phyloP scores from a whole-genome alignment of 257 asterid genomes.

The Buddleja alternifolia region DNA sequence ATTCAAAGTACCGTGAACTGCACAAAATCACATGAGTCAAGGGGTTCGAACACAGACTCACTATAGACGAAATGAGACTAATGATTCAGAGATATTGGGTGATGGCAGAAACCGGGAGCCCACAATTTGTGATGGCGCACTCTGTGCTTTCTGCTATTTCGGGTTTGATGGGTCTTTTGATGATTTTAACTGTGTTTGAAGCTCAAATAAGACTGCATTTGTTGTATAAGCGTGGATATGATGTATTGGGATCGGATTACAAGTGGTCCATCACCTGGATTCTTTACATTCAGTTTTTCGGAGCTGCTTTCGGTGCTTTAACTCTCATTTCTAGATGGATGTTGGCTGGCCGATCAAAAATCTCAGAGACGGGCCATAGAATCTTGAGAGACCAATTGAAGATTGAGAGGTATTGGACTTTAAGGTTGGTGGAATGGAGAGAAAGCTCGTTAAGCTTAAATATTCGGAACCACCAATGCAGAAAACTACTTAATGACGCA shows the following conservation, averaged over 20 bases:
- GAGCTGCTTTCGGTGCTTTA: constrained; percentile 38
- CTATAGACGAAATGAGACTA: no score
- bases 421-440: constrained; percentile 44
- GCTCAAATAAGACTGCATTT: background rate
- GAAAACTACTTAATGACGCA: constrained; percentile 26
- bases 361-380: background rate
- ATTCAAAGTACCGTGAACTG: constrained; percentile 32
- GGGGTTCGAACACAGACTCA: no score
- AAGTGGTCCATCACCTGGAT: constrained; percentile 38
- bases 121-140: constrained; percentile 35
- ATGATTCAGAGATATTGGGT: no score
- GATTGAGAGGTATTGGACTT: constrained; percentile 38
- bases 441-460: constrained; percentile 32
- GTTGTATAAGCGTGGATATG: background rate
- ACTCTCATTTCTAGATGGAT: constrained; percentile 38
- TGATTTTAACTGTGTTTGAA: background rate
- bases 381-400: constrained; percentile 14
- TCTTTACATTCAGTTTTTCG: constrained; percentile 28
- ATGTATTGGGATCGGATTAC: background rate
- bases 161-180: constrained; percentile 11
- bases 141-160: constrained; percentile 15
- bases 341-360: constrained; percentile 25
- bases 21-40: no score
- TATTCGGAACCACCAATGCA: constrained; percentile 25
- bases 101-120: no score